phyloP scores from a whole-genome alignment of 345 rosid genomes.

The Dimocarpus longan region DNA sequence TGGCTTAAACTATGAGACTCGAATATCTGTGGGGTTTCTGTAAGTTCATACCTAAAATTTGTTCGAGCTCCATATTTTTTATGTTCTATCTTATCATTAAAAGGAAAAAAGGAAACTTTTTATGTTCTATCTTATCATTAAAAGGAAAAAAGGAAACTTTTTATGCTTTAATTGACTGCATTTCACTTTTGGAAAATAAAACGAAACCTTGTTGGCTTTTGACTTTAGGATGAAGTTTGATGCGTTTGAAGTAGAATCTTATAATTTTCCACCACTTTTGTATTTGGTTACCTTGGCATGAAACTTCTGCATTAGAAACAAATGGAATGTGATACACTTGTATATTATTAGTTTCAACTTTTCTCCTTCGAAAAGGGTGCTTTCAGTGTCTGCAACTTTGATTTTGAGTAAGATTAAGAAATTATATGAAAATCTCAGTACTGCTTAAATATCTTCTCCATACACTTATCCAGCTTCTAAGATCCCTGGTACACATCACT shows the following conservation, averaged over 20 bases:
- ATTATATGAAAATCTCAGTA: neutral
- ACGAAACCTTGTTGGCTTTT: neutral
- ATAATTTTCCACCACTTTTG: neutral
- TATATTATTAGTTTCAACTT: no score
- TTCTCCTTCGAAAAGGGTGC: neutral
- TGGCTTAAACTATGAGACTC: conserved; percentile 74
- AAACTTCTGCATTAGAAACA: neutral
- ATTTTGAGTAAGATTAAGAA: conserved; percentile 6
- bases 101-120: neutral
- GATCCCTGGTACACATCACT: neutral
- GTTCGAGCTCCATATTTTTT: conserved; percentile 1
- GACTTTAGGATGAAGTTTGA: neutral
- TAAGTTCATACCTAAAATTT: conserved; percentile 37
- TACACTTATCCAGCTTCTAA: neutral
- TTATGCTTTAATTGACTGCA: neutral
- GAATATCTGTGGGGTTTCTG: conserved; percentile 84
- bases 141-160: neutral
- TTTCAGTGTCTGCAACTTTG: neutral
- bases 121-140: neutral
- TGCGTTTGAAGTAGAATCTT: neutral
- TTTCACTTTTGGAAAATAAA: neutral
- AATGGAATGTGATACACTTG: neutral
- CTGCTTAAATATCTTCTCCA: neutral
- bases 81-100: neutral
- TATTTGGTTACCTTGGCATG: neutral